phyloP scores from a whole-genome alignment of 805 yeast species.

The Wickerhamiella galacta region DNA sequence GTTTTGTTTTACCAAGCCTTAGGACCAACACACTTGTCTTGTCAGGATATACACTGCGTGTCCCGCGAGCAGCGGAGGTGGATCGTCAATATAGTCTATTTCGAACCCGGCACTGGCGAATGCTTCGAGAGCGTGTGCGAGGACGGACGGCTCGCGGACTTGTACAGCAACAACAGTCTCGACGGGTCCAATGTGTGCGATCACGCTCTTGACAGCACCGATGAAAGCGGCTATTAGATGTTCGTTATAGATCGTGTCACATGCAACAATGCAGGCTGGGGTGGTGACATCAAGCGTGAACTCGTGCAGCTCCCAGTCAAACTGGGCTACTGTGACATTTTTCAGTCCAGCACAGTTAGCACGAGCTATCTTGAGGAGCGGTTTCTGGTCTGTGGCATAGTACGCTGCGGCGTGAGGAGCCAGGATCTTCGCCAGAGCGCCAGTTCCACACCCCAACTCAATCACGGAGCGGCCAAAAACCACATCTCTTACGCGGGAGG shows the following conservation, averaged over 20 bases:
- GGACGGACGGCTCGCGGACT: not conserved
- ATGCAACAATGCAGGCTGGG: conserved; percentile 9
- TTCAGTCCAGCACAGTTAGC: conserved; percentile 5
- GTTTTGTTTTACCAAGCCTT: no score
- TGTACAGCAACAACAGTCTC: not conserved
- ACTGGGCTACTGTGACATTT: conserved; percentile 8
- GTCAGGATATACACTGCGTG: no score
- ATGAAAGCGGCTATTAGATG: conserved; percentile 9
- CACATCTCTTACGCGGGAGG: not conserved
- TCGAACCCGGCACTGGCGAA: no score
- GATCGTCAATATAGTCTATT: no score
- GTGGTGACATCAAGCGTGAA: conserved; percentile 1
- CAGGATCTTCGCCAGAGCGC: conserved; percentile 12
- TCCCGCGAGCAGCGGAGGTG: no score
- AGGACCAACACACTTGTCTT: no score
- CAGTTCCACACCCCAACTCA: conserved; percentile 16
- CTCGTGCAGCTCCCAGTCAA: conserved; percentile 16
- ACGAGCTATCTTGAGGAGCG: conserved; percentile 11
- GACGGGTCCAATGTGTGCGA: not conserved
- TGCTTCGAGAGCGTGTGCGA: not conserved
- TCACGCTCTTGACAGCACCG: conserved; percentile 5
- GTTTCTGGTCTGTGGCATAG: conserved; percentile 14
- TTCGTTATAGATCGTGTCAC: conserved; percentile 16
- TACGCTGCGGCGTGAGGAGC: not conserved
- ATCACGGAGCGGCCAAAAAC: conserved; percentile 5